Percentiles rank a stretch among this genome's conserved stretches.
Conservation (phyloP, 2,329 filamentous ascomycete species). For the Pseudodiploospora longispora region DNA sequence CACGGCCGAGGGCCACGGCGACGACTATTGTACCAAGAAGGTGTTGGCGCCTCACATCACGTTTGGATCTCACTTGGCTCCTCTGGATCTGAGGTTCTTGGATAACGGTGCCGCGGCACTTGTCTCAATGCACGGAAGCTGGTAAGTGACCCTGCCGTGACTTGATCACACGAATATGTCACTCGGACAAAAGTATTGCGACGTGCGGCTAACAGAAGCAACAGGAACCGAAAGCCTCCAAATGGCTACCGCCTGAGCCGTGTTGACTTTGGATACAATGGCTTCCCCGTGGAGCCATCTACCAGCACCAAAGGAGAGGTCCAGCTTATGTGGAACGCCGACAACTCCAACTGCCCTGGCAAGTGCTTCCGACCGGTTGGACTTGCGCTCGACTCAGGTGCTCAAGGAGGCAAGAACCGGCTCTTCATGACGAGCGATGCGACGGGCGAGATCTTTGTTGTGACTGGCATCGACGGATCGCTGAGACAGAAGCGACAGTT, state of each 20-base stretch:
- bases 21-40: constrained; percentile 14
- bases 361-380: constrained; percentile 46
- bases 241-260: constrained; percentile 31
- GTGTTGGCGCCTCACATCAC: constrained; percentile 16
- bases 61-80: constrained; percentile 48
- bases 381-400: constrained; percentile 28
- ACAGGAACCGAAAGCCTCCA: constrained; percentile 23
- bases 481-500: too few species aligned
- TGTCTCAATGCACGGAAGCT: constrained; percentile 57
- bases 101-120: constrained; percentile 45
- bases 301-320: constrained; percentile 34
- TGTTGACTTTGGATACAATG: constrained; percentile 25
- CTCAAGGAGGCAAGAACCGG: constrained; percentile 27
- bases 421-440: constrained; percentile 46
- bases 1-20: constrained; percentile 11
- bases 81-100: constrained; percentile 57
- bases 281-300: constrained; percentile 22
- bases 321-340: constrained; percentile 41
- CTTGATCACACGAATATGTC: background rate
- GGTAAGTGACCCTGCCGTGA: constrained; percentile 20
- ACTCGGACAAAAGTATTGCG: background rate
- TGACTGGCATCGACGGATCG: constrained; percentile 14
- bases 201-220: background rate
- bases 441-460: constrained; percentile 47
- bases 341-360: constrained; percentile 36